Percentiles rank a stretch among this genome's conserved stretches.
Evolutionary conservation across 371 early-diverging fungal species (phyloP).

Genomic region (Mortierella sp.): DNA sequence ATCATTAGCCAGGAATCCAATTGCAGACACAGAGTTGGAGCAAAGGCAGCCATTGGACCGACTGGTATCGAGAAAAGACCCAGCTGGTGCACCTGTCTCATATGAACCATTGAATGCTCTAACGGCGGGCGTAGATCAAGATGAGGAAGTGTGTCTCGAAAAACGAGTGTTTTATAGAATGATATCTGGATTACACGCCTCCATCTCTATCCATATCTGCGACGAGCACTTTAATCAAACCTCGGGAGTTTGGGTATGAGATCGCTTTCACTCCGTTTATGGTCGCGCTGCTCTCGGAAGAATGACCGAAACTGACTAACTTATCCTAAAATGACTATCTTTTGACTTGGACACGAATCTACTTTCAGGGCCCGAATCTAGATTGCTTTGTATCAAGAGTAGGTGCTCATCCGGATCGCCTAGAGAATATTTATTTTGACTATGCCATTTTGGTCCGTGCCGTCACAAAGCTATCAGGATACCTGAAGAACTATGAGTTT

Average conservation of each 20-base stretch:
- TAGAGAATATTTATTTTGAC: conserved; percentile 95
- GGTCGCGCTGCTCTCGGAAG: not conserved
- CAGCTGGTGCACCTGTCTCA: not conserved
- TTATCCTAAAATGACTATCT: not conserved
- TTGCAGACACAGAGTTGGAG: not conserved
- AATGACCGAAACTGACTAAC: not conserved
- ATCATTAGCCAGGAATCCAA: conserved; percentile 23
- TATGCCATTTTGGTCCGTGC: conserved; percentile 90
- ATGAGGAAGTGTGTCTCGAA: conserved; percentile 77
- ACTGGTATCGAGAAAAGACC: not conserved
- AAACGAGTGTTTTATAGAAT: conserved; percentile 93
- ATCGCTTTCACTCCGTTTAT: not conserved
- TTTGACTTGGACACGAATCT: conserved; percentile 48
- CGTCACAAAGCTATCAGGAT: conserved; percentile 83
- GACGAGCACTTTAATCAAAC: conserved; percentile 89
- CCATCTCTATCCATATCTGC: conserved; percentile 97
- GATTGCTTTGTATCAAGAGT: conserved; percentile 92
- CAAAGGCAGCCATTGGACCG: not conserved
- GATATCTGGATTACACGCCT: conserved; percentile 96
- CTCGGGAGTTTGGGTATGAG: conserved; percentile 66
- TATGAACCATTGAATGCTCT: conserved; percentile 14
- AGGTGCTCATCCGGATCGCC: conserved; percentile 90
- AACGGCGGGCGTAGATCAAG: conserved; percentile 54
- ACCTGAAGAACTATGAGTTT: conserved; percentile 78
- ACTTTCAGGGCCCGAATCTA: conserved; percentile 82